A percentile compares a stretch with the other conserved stretches of the same genome.
phyloP scores from a whole-genome alignment of 495 filamentous ascomycete species.

The Penicillium coffeae region DNA sequence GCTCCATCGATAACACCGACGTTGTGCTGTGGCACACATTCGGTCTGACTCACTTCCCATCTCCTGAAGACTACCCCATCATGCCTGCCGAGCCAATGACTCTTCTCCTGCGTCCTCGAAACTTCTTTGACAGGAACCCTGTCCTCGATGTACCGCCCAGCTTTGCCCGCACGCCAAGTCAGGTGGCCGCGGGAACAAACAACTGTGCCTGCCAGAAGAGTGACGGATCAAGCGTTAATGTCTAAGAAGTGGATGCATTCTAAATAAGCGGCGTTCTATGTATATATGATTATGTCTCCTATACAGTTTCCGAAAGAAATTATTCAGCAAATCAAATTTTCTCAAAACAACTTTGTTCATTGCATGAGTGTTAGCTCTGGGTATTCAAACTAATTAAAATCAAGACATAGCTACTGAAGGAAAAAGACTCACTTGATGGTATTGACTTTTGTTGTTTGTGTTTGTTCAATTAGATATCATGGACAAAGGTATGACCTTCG shows the following conservation, averaged over 20 bases:
- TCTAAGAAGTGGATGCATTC: slow-evolving; percentile 17
- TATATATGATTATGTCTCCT: background rate
- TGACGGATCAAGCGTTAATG: slow-evolving; percentile 42
- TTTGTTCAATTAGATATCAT: too few relatives aligned
- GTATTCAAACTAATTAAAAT: too few relatives aligned
- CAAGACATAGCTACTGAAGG: too few relatives aligned
- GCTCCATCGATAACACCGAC: slow-evolving; percentile 77
- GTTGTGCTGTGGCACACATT: slow-evolving; percentile 97
- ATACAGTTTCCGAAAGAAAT: too few relatives aligned
- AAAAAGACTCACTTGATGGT: too few relatives aligned
- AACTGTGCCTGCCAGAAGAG: slow-evolving; percentile 41
- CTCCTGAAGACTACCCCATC: slow-evolving; percentile 90
- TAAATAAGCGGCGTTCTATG: background rate
- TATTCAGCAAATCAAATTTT: too few relatives aligned
- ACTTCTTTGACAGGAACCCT: slow-evolving; percentile 87
- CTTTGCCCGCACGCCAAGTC: slow-evolving; percentile 68
- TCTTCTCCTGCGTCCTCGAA: slow-evolving; percentile 72
- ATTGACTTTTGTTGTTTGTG: too few relatives aligned
- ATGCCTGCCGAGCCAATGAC: slow-evolving; percentile 94
- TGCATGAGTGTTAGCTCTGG: too few relatives aligned
- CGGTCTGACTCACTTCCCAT: slow-evolving; percentile 86
- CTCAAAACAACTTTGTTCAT: too few relatives aligned
- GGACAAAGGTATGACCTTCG: too few relatives aligned
- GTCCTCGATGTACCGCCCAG: slow-evolving; percentile 83
- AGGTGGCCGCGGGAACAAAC: slow-evolving; percentile 51